Evolutionary conservation across 1,284 basidiomycete species (phyloP).

Genomic region (Malassezia obtusa): DNA sequence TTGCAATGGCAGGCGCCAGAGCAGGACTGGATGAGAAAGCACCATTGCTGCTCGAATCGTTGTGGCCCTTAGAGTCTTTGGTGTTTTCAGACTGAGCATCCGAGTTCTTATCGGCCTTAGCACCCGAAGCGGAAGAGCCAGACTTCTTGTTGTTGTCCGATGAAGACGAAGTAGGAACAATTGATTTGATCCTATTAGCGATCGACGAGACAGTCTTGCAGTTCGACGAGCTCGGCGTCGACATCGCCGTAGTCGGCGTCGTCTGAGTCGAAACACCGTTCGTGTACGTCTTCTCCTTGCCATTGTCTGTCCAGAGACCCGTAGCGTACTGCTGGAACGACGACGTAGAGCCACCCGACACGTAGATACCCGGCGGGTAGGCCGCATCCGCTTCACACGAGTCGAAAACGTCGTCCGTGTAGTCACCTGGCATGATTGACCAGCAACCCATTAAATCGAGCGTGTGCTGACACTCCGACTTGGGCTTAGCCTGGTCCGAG

Average conservation of each 20-base stretch:
- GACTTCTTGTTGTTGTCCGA: background rate
- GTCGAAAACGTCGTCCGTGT: slow-evolving; percentile 36
- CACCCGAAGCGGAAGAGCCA: background rate
- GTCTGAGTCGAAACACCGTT: slow-evolving; percentile 33
- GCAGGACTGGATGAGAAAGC: too few relatives aligned
- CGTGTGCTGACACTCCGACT: slow-evolving; percentile 41
- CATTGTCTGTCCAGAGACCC: slow-evolving; percentile 24
- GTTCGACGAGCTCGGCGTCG: slow-evolving; percentile 38
- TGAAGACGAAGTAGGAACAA: slow-evolving; percentile 16
- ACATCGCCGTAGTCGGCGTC: slow-evolving; percentile 41
- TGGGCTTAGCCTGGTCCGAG: slow-evolving; percentile 26
- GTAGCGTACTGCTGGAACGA: slow-evolving; percentile 44
- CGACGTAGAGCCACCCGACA: slow-evolving; percentile 32
- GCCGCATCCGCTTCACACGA: slow-evolving; percentile 46
- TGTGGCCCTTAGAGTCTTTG: too few relatives aligned
- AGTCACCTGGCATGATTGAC: slow-evolving; percentile 49
- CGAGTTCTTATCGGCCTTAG: too few relatives aligned
- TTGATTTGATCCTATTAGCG: slow-evolving; percentile 35
- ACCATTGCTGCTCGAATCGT: too few relatives aligned
- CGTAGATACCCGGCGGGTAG: slow-evolving; percentile 46
- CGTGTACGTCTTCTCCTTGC: slow-evolving; percentile 31
- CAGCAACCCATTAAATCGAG: slow-evolving; percentile 46
- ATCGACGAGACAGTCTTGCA: slow-evolving; percentile 31
- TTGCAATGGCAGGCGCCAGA: too few relatives aligned
- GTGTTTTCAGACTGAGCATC: too few relatives aligned